These are phyloP conservation scores for Mortierella hygrophila DNA, from an alignment of 192 early-diverging fungal genomes.

Conservation along the genomic window DNA sequence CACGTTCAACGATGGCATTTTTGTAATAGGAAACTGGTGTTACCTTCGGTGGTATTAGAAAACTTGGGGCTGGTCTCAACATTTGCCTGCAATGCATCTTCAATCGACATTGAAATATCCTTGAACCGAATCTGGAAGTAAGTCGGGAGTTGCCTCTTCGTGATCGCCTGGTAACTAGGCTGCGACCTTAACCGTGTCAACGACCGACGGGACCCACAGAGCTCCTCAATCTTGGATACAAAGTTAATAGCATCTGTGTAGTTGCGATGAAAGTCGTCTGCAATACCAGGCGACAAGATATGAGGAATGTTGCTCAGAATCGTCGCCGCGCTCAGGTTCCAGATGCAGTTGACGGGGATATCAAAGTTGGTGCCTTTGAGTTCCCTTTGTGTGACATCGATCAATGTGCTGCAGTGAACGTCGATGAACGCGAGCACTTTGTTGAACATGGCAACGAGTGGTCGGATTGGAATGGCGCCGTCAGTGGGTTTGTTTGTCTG, in stretches of 20 bases:
- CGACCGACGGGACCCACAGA: constrained; percentile 59
- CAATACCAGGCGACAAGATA: constrained; percentile 75
- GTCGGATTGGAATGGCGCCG: constrained; percentile 8
- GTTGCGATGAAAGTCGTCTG: constrained; percentile 78
- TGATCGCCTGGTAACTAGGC: constrained; percentile 65
- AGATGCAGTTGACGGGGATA: constrained; percentile 73
- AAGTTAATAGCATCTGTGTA: constrained; percentile 70
- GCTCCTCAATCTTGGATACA: constrained; percentile 62
- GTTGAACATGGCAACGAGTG: constrained; percentile 69
- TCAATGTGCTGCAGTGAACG: constrained; percentile 60
- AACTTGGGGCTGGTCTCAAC: constrained; percentile 6
- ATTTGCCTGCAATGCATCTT: constrained; percentile 49
- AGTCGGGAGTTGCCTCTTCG: constrained; percentile 67
- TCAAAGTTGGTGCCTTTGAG: constrained; percentile 75
- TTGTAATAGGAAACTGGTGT: neutral
- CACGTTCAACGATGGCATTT: neutral
- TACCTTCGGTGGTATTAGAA: constrained; percentile 12
- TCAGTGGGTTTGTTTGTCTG: neutral
- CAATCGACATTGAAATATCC: constrained; percentile 60
- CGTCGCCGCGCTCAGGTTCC: constrained; percentile 61
- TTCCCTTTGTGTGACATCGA: constrained; percentile 67
- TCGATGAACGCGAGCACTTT: constrained; percentile 67
- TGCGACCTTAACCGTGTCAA: constrained; percentile 64
- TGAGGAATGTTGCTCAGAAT: constrained; percentile 62
- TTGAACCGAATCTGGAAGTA: constrained; percentile 73